Percentiles rank a stretch among this genome's conserved stretches.
Evolutionary conservation across 495 filamentous ascomycete genomes (phyloP).

Genomic region (Penicillium nucicola): DNA sequence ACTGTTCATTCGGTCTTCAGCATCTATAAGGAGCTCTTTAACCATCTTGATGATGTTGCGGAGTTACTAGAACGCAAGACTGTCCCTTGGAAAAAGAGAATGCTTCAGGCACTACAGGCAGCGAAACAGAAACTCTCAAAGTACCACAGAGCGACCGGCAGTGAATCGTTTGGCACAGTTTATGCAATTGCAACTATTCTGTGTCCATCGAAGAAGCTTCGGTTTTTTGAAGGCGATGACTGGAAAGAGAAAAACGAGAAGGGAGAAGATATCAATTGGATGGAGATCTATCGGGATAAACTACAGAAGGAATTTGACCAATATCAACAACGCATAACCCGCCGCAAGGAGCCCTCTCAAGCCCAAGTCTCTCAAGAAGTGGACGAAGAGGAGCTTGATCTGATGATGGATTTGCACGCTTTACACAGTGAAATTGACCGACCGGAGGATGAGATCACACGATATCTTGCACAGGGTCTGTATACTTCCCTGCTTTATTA

Average conservation of each 20-base stretch:
- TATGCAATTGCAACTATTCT: conserved; percentile 1
- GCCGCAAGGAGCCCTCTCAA: too few relatives aligned
- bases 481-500: background rate
- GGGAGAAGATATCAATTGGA: conserved; percentile 3
- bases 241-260: conserved; percentile 5
- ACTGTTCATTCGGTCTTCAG: conserved; percentile 13
- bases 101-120: conserved; percentile 6
- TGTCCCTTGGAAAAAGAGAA: conserved; percentile 7
- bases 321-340: too few relatives aligned
- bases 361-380: too few relatives aligned
- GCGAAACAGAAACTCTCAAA: conserved; percentile 7
- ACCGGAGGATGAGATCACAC: background rate
- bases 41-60: too few relatives aligned
- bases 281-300: conserved; percentile 1
- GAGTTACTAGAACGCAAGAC: too few relatives aligned
- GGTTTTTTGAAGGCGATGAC: conserved; percentile 10
- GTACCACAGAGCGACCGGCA: background rate
- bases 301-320: conserved; percentile 1
- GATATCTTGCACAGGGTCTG: conserved; percentile 9
- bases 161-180: too few relatives aligned
- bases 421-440: background rate
- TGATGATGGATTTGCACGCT: background rate
- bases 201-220: conserved; percentile 8
- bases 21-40: conserved; percentile 11
- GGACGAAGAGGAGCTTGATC: background rate